Base-by-base conservation (phyloP, 192 early-diverging fungal genomes). In the Mortierella hygrophila region DNA sequence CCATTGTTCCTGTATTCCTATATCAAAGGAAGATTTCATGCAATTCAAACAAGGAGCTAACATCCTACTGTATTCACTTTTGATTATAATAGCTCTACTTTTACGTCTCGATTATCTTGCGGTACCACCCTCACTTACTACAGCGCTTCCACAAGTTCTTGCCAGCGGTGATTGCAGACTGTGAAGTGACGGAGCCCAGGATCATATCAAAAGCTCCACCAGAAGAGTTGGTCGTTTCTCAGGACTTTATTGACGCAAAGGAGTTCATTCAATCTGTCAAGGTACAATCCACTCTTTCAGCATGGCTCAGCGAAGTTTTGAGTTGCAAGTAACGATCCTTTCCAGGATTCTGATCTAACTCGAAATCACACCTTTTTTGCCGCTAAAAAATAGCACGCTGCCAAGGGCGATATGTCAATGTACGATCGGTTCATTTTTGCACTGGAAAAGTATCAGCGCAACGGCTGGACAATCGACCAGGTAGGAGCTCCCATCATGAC, bases 201-300 rank as follows among this genome's bases (percentile, higher is more conserved):
- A 21, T 86, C 47, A 86, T 86, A 35, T 86, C 84, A n/a, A 80
- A 86, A 68, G 84, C 84, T 21, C 84, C 79, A 41, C 84, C 84
- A 75, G 79, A 86, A 81, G 84, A 86, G 20, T 35, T 86, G 15
- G 84, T 86, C 6, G 84, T 86, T 0, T 86, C 84, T 11, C 78
- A 79, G 23, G 84, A 86, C 29, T 86, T 86, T 70, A 86, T 86
- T 60, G 84, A 86, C 55, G 84, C 84, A 6, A 86, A 86, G 72
- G 79, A 86, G n/a, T 86, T 86, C 81, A 79, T 86, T 21, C 84
- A 86, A 54, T 78, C 84, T 70, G 84, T 86, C 49, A 80, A 86
- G 79, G 84, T 86, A 74, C 29, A 68, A 37, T 4, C 13, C 11
- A 23, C 35, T 23, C 9, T 65, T 10, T 35, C 8, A 42, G 26